Base-by-base conservation (phyloP, 768 basidiomycete genomes). In the Udeniomyces megalosporus region DNA sequence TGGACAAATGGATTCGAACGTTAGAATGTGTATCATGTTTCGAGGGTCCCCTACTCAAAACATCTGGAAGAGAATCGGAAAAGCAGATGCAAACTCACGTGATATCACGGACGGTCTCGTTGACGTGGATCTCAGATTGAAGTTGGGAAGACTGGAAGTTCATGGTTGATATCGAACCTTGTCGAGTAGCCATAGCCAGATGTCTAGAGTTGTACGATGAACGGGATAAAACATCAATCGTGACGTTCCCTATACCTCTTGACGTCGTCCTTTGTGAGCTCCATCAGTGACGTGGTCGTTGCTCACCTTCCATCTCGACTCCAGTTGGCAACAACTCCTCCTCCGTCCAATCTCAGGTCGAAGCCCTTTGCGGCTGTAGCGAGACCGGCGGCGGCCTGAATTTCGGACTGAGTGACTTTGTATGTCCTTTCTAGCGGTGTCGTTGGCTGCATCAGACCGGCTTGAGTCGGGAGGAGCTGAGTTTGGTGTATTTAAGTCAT, bases 71-170 rank as follows among this genome's bases (percentile, higher is more conserved):
- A 29, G 1, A 24, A 35, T 45, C n/a, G 4, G 31, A 32, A 53
- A n/a, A 20, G n/a, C n/a, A 46, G 10, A 46, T 31, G 32, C 14
- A 14, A 32, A 78, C 84, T 61, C 72, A 88, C 85, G 87, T 88
- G 72, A 99, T 85, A 71, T 95, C 93, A 67, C 91, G 76, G 69
- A 88, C 88, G 26, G 86, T 88, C 75, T 97, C 93, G 65, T 82
- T 81, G 8, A 97, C 75, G 67, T 93, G 88, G 20, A 96, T 76
- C 70, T 97, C 93, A 5, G 86, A 79, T 69, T 91, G 86, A 29
- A 95, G 74, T 34, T 81, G 81, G 0, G 89, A 90, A 0, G 85
- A 82, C 71, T 86, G 83, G 88, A 88, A 91, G 72, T 97, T 91
- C 68, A 96, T 92, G 0, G 90, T 87, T 2, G 89, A 87, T 20